Conservation (phyloP, 768 basidiomycete genomes). For the Gautieria morchelliformis region DNA sequence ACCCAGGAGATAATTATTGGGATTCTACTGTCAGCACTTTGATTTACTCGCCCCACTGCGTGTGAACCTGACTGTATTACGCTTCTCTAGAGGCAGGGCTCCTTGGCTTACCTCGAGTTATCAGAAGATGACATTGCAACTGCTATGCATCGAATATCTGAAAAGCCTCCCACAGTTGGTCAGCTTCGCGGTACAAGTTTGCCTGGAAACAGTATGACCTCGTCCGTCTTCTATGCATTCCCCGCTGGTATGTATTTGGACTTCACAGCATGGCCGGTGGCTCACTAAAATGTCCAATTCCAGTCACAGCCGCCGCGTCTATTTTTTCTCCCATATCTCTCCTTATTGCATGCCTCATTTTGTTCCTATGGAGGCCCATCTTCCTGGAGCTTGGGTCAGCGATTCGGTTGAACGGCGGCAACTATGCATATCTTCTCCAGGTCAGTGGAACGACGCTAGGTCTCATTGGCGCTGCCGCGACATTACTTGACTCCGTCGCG, state of each 20-base stretch:
- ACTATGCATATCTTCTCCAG: slow-evolving; percentile 62
- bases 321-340: slow-evolving; percentile 52
- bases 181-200: slow-evolving; percentile 57
- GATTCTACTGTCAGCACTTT: slow-evolving; percentile 45
- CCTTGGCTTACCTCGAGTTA: slow-evolving; percentile 37
- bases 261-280: slow-evolving; percentile 15
- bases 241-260: slow-evolving; percentile 48
- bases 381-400: slow-evolving; percentile 67
- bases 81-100: slow-evolving; percentile 40
- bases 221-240: slow-evolving; percentile 61
- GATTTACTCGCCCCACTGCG: not conserved
- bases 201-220: slow-evolving; percentile 49
- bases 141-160: slow-evolving; percentile 24
- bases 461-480: slow-evolving; percentile 52
- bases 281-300: slow-evolving; percentile 5
- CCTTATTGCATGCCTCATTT: slow-evolving; percentile 47
- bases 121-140: slow-evolving; percentile 29
- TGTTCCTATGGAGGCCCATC: slow-evolving; percentile 67
- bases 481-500: slow-evolving; percentile 62
- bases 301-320: not conserved
- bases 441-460: slow-evolving; percentile 31
- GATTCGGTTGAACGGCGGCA: slow-evolving; percentile 59
- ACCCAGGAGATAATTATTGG: slow-evolving; percentile 30
- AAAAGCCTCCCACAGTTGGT: slow-evolving; percentile 36
- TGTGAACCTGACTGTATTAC: not conserved